Percentiles rank a stretch among this genome's conserved stretches.
Evolutionary conservation across 192 early-diverging fungal genomes (phyloP).

Genomic region (Gryganskiella cystojenkinii): DNA sequence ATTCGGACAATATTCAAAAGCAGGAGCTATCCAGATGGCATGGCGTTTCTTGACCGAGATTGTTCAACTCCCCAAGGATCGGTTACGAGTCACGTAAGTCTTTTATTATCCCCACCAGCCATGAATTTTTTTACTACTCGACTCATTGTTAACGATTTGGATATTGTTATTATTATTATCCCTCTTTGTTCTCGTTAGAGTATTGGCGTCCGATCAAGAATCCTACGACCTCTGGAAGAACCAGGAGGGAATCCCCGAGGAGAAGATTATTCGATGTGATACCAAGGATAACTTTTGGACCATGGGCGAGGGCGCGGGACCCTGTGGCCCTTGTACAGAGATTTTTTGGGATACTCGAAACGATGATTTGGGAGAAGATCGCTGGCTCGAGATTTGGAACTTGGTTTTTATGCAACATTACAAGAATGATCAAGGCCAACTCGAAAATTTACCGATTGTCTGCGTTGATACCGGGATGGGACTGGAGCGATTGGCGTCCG

Average conservation of each 20-base stretch:
- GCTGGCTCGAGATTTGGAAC: conserved; percentile 76
- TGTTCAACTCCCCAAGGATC: conserved; percentile 58
- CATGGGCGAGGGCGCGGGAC: conserved; percentile 72
- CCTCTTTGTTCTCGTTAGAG: no score
- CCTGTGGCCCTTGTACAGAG: conserved; percentile 71
- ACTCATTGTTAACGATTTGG: no score
- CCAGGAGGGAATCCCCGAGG: conserved; percentile 60
- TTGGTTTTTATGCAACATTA: conserved; percentile 71
- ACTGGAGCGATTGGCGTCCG: conserved; percentile 63
- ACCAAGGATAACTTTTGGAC: conserved; percentile 71
- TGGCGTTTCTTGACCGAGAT: conserved; percentile 67
- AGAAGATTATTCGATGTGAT: conserved; percentile 60
- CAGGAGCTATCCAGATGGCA: conserved; percentile 63
- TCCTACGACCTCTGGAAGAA: conserved; percentile 66
- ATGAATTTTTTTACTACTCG: no score
- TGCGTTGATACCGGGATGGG: conserved; percentile 75
- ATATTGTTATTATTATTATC: no score
- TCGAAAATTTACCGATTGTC: conserved; percentile 57
- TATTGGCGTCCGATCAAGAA: conserved; percentile 66
- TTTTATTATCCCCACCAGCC: no score
- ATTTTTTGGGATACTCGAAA: conserved; percentile 71
- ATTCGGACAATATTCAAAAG: conserved; percentile 67
- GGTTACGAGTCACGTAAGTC: conserved; percentile 68
- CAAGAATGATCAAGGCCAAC: conserved; percentile 53
- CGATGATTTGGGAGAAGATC: conserved; percentile 51